Conservation (phyloP, 495 filamentous ascomycete genomes). For the Aspergillus campestris region DNA sequence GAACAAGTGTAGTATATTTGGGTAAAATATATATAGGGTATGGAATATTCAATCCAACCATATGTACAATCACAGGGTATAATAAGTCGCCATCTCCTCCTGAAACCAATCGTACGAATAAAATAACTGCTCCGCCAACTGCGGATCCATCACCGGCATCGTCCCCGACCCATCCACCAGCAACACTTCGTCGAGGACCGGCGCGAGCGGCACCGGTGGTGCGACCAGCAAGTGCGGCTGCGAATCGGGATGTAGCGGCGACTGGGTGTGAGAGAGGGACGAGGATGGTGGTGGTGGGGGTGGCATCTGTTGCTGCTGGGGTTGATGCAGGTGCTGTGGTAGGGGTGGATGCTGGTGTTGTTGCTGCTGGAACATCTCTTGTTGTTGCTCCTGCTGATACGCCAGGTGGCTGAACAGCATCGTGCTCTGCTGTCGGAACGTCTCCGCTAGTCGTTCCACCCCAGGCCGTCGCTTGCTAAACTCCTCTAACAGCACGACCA, state of each 20-base stretch:
- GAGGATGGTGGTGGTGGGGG: conserved; percentile 16
- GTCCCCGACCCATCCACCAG: conserved; percentile 28
- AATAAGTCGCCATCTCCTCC: conserved; percentile 38
- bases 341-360: conserved; percentile 14
- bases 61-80: conserved; percentile 25
- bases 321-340: conserved; percentile 17
- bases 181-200: conserved; percentile 35
- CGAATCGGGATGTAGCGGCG: background rate
- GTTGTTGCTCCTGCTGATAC: conserved; percentile 24
- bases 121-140: conserved; percentile 34
- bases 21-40: background rate
- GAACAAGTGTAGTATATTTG: background rate
- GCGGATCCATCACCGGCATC: conserved; percentile 32
- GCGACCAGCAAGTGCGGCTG: conserved; percentile 8
- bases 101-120: conserved; percentile 41
- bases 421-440: conserved; percentile 38
- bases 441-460: conserved; percentile 38
- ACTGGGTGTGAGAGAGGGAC: too few relatives aligned
- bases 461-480: conserved; percentile 42
- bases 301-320: conserved; percentile 12
- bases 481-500: conserved; percentile 40
- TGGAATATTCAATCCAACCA: background rate
- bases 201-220: conserved; percentile 34
- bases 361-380: conserved; percentile 10
- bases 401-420: conserved; percentile 39